phyloP scores from a whole-genome alignment of 768 basidiomycete species.

The Antrodiella citrinella region DNA sequence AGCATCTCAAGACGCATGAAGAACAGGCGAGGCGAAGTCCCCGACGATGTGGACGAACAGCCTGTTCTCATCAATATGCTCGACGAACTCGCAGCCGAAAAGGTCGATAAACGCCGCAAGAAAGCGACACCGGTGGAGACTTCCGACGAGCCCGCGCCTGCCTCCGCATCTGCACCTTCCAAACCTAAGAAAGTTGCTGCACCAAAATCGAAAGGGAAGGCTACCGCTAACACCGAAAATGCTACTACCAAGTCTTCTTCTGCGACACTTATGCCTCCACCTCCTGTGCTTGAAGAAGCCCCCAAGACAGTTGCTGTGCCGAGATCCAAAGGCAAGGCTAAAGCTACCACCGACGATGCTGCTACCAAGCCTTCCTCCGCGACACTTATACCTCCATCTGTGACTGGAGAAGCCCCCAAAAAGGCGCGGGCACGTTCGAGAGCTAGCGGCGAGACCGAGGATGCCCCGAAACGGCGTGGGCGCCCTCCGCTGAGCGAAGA shows the following conservation, averaged over 20 bases:
- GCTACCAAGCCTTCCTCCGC: too few relatives aligned
- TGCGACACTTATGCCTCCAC: too few relatives aligned
- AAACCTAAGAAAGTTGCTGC: too few relatives aligned
- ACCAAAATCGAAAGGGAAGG: too few relatives aligned
- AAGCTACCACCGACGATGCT: too few relatives aligned
- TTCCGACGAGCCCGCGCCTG: background rate
- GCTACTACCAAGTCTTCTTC: too few relatives aligned
- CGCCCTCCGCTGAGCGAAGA: constrained; percentile 14
- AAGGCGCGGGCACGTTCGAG: constrained; percentile 1
- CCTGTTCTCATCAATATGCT: background rate
- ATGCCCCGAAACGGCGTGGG: constrained; percentile 15
- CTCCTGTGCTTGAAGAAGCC: too few relatives aligned
- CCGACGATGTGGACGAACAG: constrained; percentile 6
- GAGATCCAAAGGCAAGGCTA: too few relatives aligned
- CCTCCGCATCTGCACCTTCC: too few relatives aligned
- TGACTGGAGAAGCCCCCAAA: background rate
- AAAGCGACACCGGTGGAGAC: background rate
- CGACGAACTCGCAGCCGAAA: background rate
- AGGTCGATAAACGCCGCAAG: background rate
- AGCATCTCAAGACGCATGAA: constrained; percentile 35
- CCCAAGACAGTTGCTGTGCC: too few relatives aligned
- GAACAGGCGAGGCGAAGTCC: constrained; percentile 28
- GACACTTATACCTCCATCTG: background rate
- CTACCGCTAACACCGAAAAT: too few relatives aligned
- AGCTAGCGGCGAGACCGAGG: background rate